Evolutionary conservation across 345 rosid species (phyloP), one percentile per base, ranked within the genome.

Genomic region (Citrus hindsii): DNA sequence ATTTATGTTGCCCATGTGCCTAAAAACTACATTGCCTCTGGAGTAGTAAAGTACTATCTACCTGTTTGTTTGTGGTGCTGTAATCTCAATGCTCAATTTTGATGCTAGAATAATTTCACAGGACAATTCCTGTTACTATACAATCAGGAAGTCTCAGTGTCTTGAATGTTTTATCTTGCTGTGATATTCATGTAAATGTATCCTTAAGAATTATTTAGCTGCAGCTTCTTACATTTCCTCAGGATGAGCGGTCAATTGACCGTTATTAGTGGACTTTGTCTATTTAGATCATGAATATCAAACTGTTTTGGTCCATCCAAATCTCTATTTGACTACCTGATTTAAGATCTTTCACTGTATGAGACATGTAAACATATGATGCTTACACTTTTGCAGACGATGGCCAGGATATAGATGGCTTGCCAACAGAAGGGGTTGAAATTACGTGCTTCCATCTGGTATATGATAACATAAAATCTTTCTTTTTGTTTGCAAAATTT

Each of bases 371-470:
- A 65, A 66, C 7, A 16, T 25, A 2, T 75, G 65, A 28, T 74
- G 77, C 37, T 61, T 35, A 61, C 81, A 77, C 42, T 81, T 72
- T 83, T 89, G 84, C 88, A 91, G 95, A 88, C 71, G 89, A 89
- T 63, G 90, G 86, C 72, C 84, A 92, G 82, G 93, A 89, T 79
- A 84, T 91, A 80, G 98, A 92, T 73, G 98, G 98, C 40, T 82
- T 94, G 83, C 98, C 98, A 56, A 87, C 91, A 46, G 98, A 95
- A 88, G 98, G 95, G 67, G 78, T 95, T 51, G 98, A 93, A 86
- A 90, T 95, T 79, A 89, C 98, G 46, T 90, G 91, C 88, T 95
- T 95, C 80, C 94, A 93, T 89, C 82, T 86, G 92, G 98, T 95
- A 90, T 79, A 74, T 68, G 65, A 81, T 78, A 56, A 25, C 27